A percentile compares a stretch with the other conserved stretches of the same genome.
These are phyloP conservation scores for Suhomyces ambrosiae DNA, from an alignment of 1,139 yeast genomes.

Conservation along the genomic window DNA sequence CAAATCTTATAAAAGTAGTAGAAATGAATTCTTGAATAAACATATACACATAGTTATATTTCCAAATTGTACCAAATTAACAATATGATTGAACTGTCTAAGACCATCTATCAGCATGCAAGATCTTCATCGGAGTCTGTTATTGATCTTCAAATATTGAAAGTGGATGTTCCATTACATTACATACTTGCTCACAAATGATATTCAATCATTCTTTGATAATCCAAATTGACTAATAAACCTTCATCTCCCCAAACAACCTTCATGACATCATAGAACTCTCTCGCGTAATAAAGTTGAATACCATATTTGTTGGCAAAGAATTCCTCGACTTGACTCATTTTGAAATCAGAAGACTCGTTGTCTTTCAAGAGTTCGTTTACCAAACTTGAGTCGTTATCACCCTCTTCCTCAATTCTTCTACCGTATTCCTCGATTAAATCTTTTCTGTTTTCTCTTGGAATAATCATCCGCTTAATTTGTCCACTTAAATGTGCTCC, in stretches of 20 bases:
- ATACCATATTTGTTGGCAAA: constrained; percentile 56
- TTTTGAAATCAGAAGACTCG: constrained; percentile 30
- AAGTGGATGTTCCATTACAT: no score
- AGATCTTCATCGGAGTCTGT: no score
- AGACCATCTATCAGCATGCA: no score
- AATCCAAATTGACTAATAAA: constrained; percentile 33
- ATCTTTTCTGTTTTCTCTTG: constrained; percentile 70
- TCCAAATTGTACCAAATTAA: background rate
- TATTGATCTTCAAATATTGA: no score
- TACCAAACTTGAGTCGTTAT: constrained; percentile 20
- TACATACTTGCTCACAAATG: constrained; percentile 33
- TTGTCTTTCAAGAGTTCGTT: constrained; percentile 43
- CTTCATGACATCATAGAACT: constrained; percentile 74
- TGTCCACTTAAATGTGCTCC: constrained; percentile 81
- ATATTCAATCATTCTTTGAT: constrained; percentile 38
- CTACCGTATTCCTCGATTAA: constrained; percentile 60
- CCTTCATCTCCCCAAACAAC: constrained; percentile 63
- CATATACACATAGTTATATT: no score
- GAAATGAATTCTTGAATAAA: no score
- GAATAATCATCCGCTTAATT: constrained; percentile 63
- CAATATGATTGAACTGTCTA: background rate
- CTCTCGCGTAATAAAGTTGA: constrained; percentile 64
- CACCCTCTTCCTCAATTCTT: constrained; percentile 36
- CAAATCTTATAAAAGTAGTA: no score
- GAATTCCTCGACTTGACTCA: constrained; percentile 50